phyloP scores from a whole-genome alignment of 2,329 filamentous ascomycete genomes.

The Neospermospora avenae region DNA sequence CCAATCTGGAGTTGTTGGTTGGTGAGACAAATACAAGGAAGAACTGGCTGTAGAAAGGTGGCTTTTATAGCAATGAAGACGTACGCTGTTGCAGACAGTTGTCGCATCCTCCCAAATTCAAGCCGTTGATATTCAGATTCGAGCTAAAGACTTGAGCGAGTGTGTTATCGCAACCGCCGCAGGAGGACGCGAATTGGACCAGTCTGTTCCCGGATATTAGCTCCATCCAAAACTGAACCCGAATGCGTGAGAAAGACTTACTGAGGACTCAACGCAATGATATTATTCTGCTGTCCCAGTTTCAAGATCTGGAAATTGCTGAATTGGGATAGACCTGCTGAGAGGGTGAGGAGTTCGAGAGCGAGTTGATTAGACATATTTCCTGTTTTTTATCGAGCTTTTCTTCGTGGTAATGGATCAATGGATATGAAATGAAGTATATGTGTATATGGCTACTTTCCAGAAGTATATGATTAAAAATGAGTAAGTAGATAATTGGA shows the following conservation, averaged over 20 bases:
- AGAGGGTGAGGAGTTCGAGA: constrained; percentile 5
- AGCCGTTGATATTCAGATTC: not conserved
- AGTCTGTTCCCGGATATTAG: not conserved
- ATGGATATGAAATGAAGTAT: not conserved
- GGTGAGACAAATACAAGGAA: not conserved
- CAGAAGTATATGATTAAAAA: not conserved
- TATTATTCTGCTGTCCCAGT: not conserved
- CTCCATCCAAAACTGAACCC: not conserved
- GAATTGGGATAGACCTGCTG: not conserved
- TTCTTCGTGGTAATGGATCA: not conserved
- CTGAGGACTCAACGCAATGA: not conserved
- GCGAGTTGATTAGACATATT: not conserved
- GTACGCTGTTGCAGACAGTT: not conserved
- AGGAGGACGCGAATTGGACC: not conserved
- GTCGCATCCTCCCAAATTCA: not conserved
- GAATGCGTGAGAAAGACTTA: not conserved
- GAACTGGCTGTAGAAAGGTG: not conserved
- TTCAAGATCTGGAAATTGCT: not conserved
- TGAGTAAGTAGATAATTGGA: not conserved
- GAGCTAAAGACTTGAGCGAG: not conserved
- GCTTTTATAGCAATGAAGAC: not conserved
- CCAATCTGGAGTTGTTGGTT: no score
- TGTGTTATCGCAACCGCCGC: not conserved
- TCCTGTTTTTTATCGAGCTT: not conserved
- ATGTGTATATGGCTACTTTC: not conserved